A percentile compares a stretch with the other conserved stretches of the same genome.
These are phyloP conservation scores for Nematodospora valgi DNA, from an alignment of 805 yeast species.

Conservation along the genomic window DNA sequence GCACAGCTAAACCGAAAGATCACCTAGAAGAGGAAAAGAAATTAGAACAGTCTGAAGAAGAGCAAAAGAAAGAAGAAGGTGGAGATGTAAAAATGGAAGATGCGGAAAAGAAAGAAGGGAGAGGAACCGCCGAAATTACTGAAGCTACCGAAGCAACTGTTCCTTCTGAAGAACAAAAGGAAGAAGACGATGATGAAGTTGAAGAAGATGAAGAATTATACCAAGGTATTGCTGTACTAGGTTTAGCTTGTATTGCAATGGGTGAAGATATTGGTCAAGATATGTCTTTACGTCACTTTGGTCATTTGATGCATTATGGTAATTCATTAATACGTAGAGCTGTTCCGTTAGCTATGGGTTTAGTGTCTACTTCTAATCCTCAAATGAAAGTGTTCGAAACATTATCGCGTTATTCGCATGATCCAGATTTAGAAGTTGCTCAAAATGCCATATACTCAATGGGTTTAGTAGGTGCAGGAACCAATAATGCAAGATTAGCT, in stretches of 20 bases:
- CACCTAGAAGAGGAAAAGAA: slow-evolving; percentile 58
- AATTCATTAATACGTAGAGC: slow-evolving; percentile 86
- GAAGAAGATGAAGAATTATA: slow-evolving; percentile 53
- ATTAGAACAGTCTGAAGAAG: slow-evolving; percentile 45
- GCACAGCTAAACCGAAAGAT: slow-evolving; percentile 68
- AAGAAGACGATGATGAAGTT: slow-evolving; percentile 27
- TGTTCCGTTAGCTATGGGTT: slow-evolving; percentile 97
- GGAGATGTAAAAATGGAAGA: slow-evolving; percentile 34
- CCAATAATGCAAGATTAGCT: slow-evolving; percentile 96
- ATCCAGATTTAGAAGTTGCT: slow-evolving; percentile 89
- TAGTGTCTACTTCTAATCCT: slow-evolving; percentile 89
- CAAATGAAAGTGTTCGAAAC: slow-evolving; percentile 97
- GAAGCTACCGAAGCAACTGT: slow-evolving; percentile 20
- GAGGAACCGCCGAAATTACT: slow-evolving; percentile 17
- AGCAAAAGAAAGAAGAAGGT: slow-evolving; percentile 28
- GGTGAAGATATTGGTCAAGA: slow-evolving; percentile 98
- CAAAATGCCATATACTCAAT: slow-evolving; percentile 91
- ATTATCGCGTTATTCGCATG: slow-evolving; percentile 93
- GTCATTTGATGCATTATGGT: slow-evolving; percentile 97
- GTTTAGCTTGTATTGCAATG: slow-evolving; percentile 91
- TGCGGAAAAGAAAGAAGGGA: slow-evolving; percentile 14
- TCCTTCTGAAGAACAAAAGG: slow-evolving; percentile 18
- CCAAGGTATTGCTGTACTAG: slow-evolving; percentile 90
- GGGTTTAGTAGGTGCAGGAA: slow-evolving; percentile 99
- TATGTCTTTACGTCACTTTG: slow-evolving; percentile 95